Percentiles rank a stretch among this genome's conserved stretches.
Conservation (phyloP, 2,329 filamentous ascomycete species). For the Botrytis tulipae region DNA sequence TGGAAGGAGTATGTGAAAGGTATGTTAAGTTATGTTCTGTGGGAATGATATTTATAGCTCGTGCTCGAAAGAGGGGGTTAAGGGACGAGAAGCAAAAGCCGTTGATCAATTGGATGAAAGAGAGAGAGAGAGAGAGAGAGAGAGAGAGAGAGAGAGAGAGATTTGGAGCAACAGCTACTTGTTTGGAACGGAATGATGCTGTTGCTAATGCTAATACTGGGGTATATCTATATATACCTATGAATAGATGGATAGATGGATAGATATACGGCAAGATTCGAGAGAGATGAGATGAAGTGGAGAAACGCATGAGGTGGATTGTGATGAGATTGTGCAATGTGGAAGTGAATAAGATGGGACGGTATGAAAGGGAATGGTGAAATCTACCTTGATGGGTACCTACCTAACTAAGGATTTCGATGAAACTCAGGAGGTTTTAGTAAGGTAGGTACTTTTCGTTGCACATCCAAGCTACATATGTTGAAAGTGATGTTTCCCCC, state of each 20-base stretch:
- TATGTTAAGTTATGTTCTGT: not conserved
- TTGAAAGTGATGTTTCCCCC: not conserved
- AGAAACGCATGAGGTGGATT: not conserved
- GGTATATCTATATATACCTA: no score
- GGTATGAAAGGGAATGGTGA: no score
- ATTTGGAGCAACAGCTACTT: not conserved
- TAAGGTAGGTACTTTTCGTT: not conserved
- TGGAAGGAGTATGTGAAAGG: not conserved
- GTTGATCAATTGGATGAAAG: not conserved
- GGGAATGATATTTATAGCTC: not conserved
- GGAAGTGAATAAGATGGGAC: not conserved
- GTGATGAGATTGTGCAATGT: not conserved
- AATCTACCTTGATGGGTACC: not conserved
- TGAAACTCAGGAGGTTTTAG: no score
- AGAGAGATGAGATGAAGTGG: not conserved
- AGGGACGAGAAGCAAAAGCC: not conserved
- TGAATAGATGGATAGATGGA: not conserved
- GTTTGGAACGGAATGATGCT: not conserved
- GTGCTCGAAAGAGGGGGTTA: not conserved
- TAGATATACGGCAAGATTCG: not conserved
- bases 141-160: not conserved
- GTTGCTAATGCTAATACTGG: not conserved
- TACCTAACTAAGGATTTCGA: no score
- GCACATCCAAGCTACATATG: not conserved
- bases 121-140: not conserved